Base-by-base conservation (phyloP, 805 yeast species). In the Vanderwaltozyma tropicalis region DNA sequence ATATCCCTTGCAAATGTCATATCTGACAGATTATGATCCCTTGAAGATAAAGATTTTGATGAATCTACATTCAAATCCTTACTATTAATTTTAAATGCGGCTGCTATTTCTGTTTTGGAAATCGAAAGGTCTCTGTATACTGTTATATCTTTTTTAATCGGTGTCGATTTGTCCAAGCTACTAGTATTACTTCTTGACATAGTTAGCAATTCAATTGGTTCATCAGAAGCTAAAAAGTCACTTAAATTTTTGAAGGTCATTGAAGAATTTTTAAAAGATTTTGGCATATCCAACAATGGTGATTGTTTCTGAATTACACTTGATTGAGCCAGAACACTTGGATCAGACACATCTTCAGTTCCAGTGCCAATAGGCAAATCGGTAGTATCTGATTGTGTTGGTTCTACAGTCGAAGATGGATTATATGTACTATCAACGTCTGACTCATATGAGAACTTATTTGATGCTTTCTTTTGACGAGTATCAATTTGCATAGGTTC, bases 1-100 rank as follows among this genome's bases (percentile, higher is more conserved):
- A 57, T 49, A 13, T 57, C 62, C 47, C 52, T 39, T 12, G 59
- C 57, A 32, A 42, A 48, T 13, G 57, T 44, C 47, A 57, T 45
- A 41, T 53, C 59, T 12, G 62, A 53, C 13, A 49, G 38, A n/a
- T 47, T 40, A 34, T 46, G 9, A 15, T 13, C 25, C 3, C 17
- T 17, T 15, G 22, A 7, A 12, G 35, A 17, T 3, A 6, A 6
- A 21, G 3, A 13, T 9, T 14, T 14, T 14, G 13, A 5, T n/a
- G 18, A 3, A 9, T 21, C 34, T 16, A n/a, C 11, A 10, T 15
- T 18, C 3, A 11, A 5, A 3, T 3, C 20, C 20, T 30, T 35
- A 29, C 35, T 38, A 29, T 46, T 41, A 15, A 41, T 27, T 34
- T 34, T 18, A 8, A 42, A 42, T 26, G 35, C 35, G 18, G 45